Evolutionary conservation across 306 rosid species (phyloP).

Genomic region (Corylus heterophylla): DNA sequence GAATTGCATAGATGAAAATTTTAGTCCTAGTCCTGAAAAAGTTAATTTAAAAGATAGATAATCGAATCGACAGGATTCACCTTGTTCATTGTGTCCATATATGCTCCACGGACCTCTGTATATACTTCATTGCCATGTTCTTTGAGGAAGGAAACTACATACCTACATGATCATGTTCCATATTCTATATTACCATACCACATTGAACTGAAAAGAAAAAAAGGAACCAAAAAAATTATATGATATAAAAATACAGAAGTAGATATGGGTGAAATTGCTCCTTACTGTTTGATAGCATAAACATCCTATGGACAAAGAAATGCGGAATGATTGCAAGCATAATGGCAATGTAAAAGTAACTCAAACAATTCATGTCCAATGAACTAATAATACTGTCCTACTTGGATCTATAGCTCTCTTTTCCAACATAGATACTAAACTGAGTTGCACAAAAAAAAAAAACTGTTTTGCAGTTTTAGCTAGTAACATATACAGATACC

Average conservation of each 20-base stretch:
- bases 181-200: conserved; percentile 19
- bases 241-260: conserved; percentile 16
- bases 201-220: background rate
- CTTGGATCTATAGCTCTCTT: background rate
- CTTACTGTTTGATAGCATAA: background rate
- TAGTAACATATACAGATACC: background rate
- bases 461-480: background rate
- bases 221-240: conserved; percentile 20
- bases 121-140: conserved; percentile 91
- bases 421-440: background rate
- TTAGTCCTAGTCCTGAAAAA: background rate
- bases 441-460: too few relatives aligned
- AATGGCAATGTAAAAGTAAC: background rate
- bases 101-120: conserved; percentile 85
- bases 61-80: conserved; percentile 28
- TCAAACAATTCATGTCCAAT: background rate
- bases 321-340: background rate
- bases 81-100: conserved; percentile 96
- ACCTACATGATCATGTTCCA: conserved; percentile 54
- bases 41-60: conserved; percentile 9
- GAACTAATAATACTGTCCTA: background rate
- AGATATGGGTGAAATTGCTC: conserved; percentile 12
- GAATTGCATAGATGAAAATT: background rate
- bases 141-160: conserved; percentile 76
- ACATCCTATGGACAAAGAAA: background rate